Evolutionary conservation across 805 yeast genomes (phyloP).

Genomic region (Pichia sporocuriosa): DNA sequence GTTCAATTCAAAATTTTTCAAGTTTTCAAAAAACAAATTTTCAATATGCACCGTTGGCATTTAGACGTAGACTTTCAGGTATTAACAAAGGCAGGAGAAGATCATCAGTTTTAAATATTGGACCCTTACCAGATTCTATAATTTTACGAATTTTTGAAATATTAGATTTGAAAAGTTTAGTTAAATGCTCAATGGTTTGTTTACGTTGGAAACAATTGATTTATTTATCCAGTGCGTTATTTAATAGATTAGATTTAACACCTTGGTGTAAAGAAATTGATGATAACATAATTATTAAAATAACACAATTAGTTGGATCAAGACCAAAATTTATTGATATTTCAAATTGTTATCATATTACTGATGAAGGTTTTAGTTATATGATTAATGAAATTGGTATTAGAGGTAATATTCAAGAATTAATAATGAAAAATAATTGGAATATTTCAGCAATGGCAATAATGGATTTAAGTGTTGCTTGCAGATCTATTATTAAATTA

Average conservation of each 20-base stretch:
- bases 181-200: conserved; percentile 54
- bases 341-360: conserved; percentile 69
- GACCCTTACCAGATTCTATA: conserved; percentile 56
- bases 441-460: conserved; percentile 75
- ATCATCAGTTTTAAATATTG: conserved; percentile 50
- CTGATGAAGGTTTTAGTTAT: conserved; percentile 68
- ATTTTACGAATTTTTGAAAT: conserved; percentile 46
- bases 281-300: conserved; percentile 49
- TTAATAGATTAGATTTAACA: conserved; percentile 46
- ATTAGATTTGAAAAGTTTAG: conserved; percentile 50
- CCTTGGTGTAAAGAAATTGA: conserved; percentile 57
- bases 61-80: conserved; percentile 43
- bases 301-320: conserved; percentile 65
- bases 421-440: conserved; percentile 68
- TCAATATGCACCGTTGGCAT: conserved; percentile 49
- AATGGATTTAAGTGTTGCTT: conserved; percentile 68
- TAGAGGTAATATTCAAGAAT: conserved; percentile 45
- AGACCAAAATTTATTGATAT: conserved; percentile 56
- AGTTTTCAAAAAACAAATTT: conserved; percentile 27
- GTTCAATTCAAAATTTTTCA: conserved; percentile 24
- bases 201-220: conserved; percentile 64
- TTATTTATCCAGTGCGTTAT: conserved; percentile 48
- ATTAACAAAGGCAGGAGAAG: conserved; percentile 40
- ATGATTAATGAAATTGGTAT: conserved; percentile 67
- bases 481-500: conserved; percentile 48